A percentile compares a stretch with the other conserved stretches of the same genome.
Conservation (phyloP, 768 basidiomycete genomes). For the Exsudoporus frostii region DNA sequence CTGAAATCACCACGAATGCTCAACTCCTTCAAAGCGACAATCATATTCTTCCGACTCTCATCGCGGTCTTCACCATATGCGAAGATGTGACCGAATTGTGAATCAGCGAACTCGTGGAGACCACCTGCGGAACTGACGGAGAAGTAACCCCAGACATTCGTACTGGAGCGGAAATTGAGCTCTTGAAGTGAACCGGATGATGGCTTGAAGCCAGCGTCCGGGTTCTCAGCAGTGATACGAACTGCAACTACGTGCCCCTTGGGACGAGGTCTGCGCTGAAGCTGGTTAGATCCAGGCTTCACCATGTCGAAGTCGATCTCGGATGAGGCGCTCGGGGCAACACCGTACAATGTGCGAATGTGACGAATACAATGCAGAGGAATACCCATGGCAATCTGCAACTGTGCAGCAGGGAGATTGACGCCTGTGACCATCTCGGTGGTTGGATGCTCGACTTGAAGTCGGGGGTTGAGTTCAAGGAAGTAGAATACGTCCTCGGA, state of each 20-base stretch:
- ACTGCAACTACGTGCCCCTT: constrained; percentile 99
- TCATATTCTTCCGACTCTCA: constrained; percentile 98
- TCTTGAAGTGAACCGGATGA: constrained; percentile 96
- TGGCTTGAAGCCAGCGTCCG: constrained; percentile 99
- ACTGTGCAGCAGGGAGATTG: constrained; percentile 94
- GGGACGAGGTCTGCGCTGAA: constrained; percentile 92
- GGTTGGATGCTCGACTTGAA: constrained; percentile 99
- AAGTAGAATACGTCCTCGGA: constrained; percentile 94
- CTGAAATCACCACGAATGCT: constrained; percentile 99
- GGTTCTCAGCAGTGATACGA: constrained; percentile 99
- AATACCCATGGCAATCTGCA: constrained; percentile 97
- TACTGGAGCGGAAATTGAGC: constrained; percentile 98
- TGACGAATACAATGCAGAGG: constrained; percentile 94
- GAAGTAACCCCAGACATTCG: constrained; percentile 99
- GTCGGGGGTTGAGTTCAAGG: constrained; percentile 97
- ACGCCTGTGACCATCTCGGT: constrained; percentile 99
- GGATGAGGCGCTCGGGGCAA: constrained; percentile 82
- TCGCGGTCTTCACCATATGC: constrained; percentile 95
- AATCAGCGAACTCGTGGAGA: constrained; percentile 98
- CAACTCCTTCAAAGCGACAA: constrained; percentile 95
- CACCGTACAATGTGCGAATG: constrained; percentile 93
- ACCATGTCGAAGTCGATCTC: constrained; percentile 97
- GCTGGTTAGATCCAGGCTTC: constrained; percentile 80
- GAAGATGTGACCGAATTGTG: constrained; percentile 99
- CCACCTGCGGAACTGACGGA: constrained; percentile 94